Conservation (phyloP, 1,284 basidiomycete genomes). For the Anthracocystis walkeri region DNA sequence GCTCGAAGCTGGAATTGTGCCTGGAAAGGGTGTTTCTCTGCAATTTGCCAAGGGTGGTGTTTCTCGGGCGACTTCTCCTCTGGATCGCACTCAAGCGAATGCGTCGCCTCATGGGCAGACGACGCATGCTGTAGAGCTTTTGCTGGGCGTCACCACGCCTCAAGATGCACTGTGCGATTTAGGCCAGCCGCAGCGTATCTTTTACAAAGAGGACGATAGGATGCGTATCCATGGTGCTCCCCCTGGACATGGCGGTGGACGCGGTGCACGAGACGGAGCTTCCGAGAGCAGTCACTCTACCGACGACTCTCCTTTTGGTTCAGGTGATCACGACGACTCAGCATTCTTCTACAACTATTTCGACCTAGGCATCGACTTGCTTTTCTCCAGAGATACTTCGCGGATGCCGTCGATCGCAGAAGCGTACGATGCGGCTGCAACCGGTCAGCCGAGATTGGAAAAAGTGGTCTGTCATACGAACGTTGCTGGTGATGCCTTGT, state of each 20-base stretch:
- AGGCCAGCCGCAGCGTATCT: slow-evolving; percentile 46
- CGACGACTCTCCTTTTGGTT: slow-evolving; percentile 14
- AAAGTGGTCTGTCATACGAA: slow-evolving; percentile 55
- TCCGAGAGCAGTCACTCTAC: slow-evolving; percentile 25
- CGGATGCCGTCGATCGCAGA: slow-evolving; percentile 30
- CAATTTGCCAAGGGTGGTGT: slow-evolving; percentile 26
- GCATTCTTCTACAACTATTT: slow-evolving; percentile 59
- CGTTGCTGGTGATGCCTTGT: slow-evolving; percentile 47
- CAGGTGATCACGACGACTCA: slow-evolving; percentile 30
- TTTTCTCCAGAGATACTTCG: slow-evolving; percentile 34
- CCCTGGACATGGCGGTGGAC: slow-evolving; percentile 4
- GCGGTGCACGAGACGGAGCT: background rate
- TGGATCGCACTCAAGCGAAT: background rate
- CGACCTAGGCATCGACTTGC: slow-evolving; percentile 51
- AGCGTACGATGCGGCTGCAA: slow-evolving; percentile 21
- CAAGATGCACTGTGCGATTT: slow-evolving; percentile 50
- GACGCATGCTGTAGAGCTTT: slow-evolving; percentile 24
- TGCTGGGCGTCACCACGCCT: slow-evolving; percentile 43
- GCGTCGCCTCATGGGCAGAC: slow-evolving; percentile 4
- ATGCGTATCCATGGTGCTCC: slow-evolving; percentile 45
- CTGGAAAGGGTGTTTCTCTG: slow-evolving; percentile 25
- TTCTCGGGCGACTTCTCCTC: slow-evolving; percentile 16
- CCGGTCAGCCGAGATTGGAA: slow-evolving; percentile 42
- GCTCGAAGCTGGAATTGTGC: slow-evolving; percentile 25
- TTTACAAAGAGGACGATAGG: slow-evolving; percentile 53